Evolutionary conservation across 306 rosid species (phyloP), one percentile per base, ranked within the genome.

Genomic region (Dicorynia guianensis): DNA sequence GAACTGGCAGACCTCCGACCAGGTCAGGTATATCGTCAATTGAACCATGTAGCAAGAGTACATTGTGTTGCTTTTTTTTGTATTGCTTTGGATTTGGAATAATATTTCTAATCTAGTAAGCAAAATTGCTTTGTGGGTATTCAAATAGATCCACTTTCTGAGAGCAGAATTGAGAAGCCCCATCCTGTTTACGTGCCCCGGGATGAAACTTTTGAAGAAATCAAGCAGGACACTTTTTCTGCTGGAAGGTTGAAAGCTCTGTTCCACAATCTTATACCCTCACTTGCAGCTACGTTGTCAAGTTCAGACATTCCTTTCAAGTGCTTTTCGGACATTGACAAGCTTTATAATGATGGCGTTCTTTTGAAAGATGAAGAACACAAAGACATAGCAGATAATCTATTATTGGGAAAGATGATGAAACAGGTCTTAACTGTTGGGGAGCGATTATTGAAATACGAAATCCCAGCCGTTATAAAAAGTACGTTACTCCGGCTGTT

Each of bases 171-270:
- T 19, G 97, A 95, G 40, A 95, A 95, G 91, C 98, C 98, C 19
- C 90, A 87, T 71, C 97, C 98, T n/a, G 90, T 95, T 6, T 95
- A 92, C 60, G 98, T 95, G 69, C 98, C 98, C 3, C 85, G 98
- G 11, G 97, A 92, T 74, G 97, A 95, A 84, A 87, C 96, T 63
- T 95, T 95, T 75, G 97, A 90, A 61, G 97, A 95, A 86, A 90
- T 90, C 60, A 95, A 92, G 77, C 96, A 92, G 81, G 50, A 82
- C 58, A 86, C 96, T 44, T 95, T 95, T 85, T 85, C 96, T 11
- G 86, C 93, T 39, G 97, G 98, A 63, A 90, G 93, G 83, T 81
- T 92, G 89, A 95, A 92, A 81, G 96, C 97, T 71, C 53, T 95
- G 76, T 87, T 92, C 77, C 98, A 95, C 89, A 95, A 87, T 80